Evolutionary conservation across 805 yeast genomes (phyloP), one percentile per base, ranked within the genome.

Genomic region (Danielia reshetovae): DNA sequence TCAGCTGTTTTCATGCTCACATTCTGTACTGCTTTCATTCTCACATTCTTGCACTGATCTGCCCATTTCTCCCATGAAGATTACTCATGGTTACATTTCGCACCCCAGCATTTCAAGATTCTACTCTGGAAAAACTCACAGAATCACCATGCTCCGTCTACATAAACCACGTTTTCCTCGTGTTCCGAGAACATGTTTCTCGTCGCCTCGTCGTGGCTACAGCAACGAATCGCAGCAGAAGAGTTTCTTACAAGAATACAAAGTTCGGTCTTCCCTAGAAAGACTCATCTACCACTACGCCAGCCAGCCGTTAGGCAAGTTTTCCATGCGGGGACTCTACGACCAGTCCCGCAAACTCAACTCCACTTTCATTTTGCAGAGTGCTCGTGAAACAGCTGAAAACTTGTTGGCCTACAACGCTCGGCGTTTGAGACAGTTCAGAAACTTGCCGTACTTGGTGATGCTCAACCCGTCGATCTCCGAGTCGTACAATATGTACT

Each of bases 391-490:
- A 10, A 79, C 88, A 0, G 63, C 81, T 11, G 74, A 76, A 39
- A 65, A 70, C 31, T 51, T 84, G 27, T 54, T 83, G 15, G 70
- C 77, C 0, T 70, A 75, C 46, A 79, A 87, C 36, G 85, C 95
- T 6, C 75, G 80, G 35, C 68, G 96, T 42, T 57, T 88, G 12
- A 70, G 72, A 21, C 81, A 81, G 18, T 77, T 90, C 45, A 73
- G 90, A 43, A 66, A 72, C 28, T 62, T 90, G 35, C 96, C 96
- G 0, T 90, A 87, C 55, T 72, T 89, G 46, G 87, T 82, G 30
- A 81, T 88, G 36, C 60, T 90, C 42, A 90, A 90, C 54, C 97
- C 97, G 5, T 78, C 85, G 49, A 81, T 90, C 33, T 82, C 90
- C 8, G 77, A 76, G 47, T 81, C 85, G 15, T 86, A 87, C 63